phyloP scores from a whole-genome alignment of 257 asterid genomes.

The Gardenia jasminoides region DNA sequence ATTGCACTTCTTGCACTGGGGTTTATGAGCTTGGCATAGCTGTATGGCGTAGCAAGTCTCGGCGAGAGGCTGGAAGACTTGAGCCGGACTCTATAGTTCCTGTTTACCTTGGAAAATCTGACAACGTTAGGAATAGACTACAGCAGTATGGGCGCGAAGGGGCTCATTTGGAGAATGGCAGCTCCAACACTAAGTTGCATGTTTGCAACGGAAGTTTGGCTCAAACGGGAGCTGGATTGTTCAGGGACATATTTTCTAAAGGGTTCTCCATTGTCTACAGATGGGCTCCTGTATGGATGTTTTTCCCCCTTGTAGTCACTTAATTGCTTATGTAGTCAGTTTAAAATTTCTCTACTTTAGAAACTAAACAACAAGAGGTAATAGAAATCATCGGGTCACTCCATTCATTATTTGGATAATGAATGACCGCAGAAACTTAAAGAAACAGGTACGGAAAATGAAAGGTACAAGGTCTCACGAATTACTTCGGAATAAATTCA shows the following conservation, averaged over 20 bases:
- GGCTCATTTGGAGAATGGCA: slow-evolving; percentile 71
- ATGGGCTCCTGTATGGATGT: slow-evolving; percentile 82
- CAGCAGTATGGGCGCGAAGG: slow-evolving; percentile 97
- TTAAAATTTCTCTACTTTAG: not conserved
- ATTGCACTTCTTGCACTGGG: slow-evolving; percentile 65
- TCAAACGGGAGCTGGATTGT: slow-evolving; percentile 42
- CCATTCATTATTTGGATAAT: not conserved
- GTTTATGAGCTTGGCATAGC: slow-evolving; percentile 82
- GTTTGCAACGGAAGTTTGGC: slow-evolving; percentile 9
- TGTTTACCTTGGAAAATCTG: slow-evolving; percentile 92
- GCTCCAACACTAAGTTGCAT: slow-evolving; percentile 21
- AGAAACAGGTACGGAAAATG: not conserved
- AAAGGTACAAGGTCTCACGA: too few species aligned
- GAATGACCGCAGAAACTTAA: not conserved
- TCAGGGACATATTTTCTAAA: slow-evolving; percentile 59
- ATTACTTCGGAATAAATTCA: too few species aligned
- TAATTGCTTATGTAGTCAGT: not conserved
- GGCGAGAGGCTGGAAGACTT: slow-evolving; percentile 41
- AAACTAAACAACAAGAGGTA: too few species aligned
- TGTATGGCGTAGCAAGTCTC: slow-evolving; percentile 27
- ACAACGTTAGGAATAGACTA: slow-evolving; percentile 74
- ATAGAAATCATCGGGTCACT: not conserved
- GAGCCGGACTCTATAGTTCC: slow-evolving; percentile 55
- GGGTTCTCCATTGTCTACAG: slow-evolving; percentile 73
- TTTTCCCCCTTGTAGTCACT: slow-evolving; percentile 3